Evolutionary conservation across 2,329 filamentous ascomycete species (phyloP), one percentile per base, ranked within the genome.

Genomic region (Nemania diffusa): DNA sequence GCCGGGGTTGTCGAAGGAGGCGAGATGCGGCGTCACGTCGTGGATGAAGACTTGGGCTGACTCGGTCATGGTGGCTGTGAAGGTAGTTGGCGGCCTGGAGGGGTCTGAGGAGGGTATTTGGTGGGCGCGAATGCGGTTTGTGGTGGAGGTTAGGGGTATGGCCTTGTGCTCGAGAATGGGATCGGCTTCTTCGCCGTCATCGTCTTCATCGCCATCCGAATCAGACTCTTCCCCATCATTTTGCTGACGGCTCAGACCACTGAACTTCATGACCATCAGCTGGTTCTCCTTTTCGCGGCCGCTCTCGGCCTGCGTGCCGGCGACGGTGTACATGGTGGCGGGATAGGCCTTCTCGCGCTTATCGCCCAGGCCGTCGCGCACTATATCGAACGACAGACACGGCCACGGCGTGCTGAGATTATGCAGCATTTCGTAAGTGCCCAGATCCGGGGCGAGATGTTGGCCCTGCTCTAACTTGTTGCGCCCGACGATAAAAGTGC

Each of bases 351-450:
- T 97, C 69, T 78, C 77, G 77, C 96, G 91, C 80, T 93, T 90
- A 78, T 97, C 91, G 72, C 96, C 96, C 20, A 99, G 87, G 59
- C 86, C 85, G 81, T 99, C 96, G 74, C 87, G 90, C 69, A 99
- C 81, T 67, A 99, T 91, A 78, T 98, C 96, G 81, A 97, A 97
- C 1, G 95, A 98, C 17, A 99, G 87, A 79, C 96, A 99, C 2
- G 96, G 96, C 96, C 96, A 99, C 0, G 94, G 94, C 7, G 94
- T 94, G 80, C 92, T 96, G 71, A 99, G 87, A 69, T 90, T 93
- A 84, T 99, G 96, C 67, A 99, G 89, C 94, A 99, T 97, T 79
- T 97, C 92, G 83, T 99, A 99, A 5, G 95, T 95, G n/a, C 92
- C 93, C 66, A 92, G 86, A 81, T 99, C 96, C 15, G 96, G 95